Percentiles rank a stretch among this genome's conserved stretches.
phyloP scores from a whole-genome alignment of 2,329 filamentous ascomycete genomes.

The Cordyceps cateniannulata region DNA sequence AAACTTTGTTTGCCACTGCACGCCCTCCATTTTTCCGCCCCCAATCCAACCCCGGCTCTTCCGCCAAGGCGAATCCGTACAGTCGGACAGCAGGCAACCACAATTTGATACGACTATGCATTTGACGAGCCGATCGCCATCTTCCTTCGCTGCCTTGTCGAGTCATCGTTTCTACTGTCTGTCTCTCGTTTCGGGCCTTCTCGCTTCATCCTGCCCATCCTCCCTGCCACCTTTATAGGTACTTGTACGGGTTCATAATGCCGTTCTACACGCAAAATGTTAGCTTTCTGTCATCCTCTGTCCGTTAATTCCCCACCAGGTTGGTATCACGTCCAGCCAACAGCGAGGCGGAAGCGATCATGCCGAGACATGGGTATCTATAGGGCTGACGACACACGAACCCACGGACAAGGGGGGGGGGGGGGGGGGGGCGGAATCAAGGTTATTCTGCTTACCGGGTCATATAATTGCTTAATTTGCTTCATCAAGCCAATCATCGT shows the following conservation, averaged over 20 bases:
- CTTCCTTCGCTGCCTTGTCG: background rate
- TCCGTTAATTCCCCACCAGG: too few species aligned
- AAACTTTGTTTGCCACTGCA: background rate
- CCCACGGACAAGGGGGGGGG: background rate
- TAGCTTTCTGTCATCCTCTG: background rate
- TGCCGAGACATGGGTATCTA: background rate
- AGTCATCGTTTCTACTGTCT: background rate
- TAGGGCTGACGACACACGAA: constrained; percentile 1
- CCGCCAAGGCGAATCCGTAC: constrained; percentile 1
- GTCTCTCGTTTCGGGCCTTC: background rate
- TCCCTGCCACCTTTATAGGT: constrained; percentile 47
- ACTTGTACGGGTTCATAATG: constrained; percentile 99
- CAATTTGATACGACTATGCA: background rate
- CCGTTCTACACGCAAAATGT: constrained; percentile 61
- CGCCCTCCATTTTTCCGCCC: background rate
- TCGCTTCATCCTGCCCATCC: background rate
- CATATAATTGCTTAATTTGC: constrained; percentile 88
- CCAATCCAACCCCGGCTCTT: background rate
- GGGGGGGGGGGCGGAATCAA: constrained; percentile 5
- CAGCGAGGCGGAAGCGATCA: background rate
- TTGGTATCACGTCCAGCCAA: background rate
- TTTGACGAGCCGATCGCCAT: background rate
- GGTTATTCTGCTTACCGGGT: constrained; percentile 67
- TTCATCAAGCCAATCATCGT: constrained; percentile 89
- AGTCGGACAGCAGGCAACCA: background rate